Base-by-base conservation (phyloP, 1,139 yeast species). In the Protomyces lactucae-debilis region DNA sequence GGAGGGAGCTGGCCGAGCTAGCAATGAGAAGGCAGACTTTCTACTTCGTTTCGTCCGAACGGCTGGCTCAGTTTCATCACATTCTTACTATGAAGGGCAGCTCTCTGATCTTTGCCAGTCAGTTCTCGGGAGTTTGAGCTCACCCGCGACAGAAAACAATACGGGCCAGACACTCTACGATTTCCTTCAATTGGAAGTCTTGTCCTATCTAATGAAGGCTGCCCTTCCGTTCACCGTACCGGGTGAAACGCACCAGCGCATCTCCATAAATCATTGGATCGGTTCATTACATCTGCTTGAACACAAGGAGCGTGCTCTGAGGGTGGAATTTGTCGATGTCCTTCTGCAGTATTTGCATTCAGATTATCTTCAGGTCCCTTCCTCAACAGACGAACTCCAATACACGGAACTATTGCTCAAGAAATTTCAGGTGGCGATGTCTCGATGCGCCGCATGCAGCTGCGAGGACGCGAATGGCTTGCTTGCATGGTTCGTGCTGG, bases 51-150 rank as follows among this genome's bases (percentile, higher is more conserved):
- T 77, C 10, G 68, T 76, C 6, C 67, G 68, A 18, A 81, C 87
- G 60, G 81, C 88, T 60, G 82, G 85, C 65, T 83, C 86, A 61
- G 78, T 89, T 64, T 83, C 90, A 0, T 82, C 84, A 2, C 95
- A 88, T 71, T 82, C 85, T 40, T 88, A 88, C 71, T 89, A 90
- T 71, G 84, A 83, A 64, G 91, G 88, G 71, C 96, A 89, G 72
- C 82, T 87, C 21, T 81, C 86, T n/a, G 96, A 88, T 72, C 84
- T 90, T 74, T 78, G 87, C 43, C 80, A 81, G 40, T 91, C 85
- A 54, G 69, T 76, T 8, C 68, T 77, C 48, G 48, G 25, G 3
- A 16, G 25, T 52, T 66, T 21, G 66, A 72, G 45, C 36, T 67
- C 48, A 36, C 21, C 21, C 32, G 32, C 25, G 23, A 21, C 48